Conservation (phyloP, 345 rosid species). For the Iberis pinnata region DNA sequence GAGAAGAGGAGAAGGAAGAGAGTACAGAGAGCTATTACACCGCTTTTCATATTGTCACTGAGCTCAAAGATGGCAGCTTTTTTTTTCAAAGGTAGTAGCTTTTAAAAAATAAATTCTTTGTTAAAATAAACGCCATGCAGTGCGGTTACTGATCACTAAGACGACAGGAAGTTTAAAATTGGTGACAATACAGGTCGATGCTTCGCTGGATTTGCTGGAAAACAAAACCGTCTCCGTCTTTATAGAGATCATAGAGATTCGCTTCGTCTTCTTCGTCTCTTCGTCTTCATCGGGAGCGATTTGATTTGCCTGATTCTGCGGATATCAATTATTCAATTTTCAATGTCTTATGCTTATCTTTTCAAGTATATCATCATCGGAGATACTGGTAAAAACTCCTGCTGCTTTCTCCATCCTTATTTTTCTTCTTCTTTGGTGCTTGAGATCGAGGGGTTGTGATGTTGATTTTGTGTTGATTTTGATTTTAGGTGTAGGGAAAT, state of each 20-base stretch:
- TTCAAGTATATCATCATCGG: conserved; percentile 99
- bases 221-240: conserved; percentile 16
- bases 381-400: conserved; percentile 63
- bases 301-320: not conserved
- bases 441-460: not conserved
- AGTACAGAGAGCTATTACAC: conserved; percentile 8
- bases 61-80: not conserved
- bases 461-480: not conserved
- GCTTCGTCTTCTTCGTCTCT: not conserved
- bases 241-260: conserved; percentile 7
- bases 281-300: conserved; percentile 12
- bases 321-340: not conserved
- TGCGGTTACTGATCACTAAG: not conserved
- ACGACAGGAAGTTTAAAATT: not conserved
- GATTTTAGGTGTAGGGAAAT: conserved; percentile 80
- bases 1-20: conserved; percentile 10
- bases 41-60: conserved; percentile 18
- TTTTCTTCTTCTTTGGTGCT: not conserved
- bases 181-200: conserved; percentile 24
- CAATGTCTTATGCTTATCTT: conserved; percentile 81
- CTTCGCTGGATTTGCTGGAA: conserved; percentile 32
- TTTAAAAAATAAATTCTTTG: no score
- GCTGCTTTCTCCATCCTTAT: not conserved
- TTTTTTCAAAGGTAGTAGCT: no score
- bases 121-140: not conserved